Evolutionary conservation across 2,329 filamentous ascomycete species (phyloP).

Genomic region (Claviceps purpurea): DNA sequence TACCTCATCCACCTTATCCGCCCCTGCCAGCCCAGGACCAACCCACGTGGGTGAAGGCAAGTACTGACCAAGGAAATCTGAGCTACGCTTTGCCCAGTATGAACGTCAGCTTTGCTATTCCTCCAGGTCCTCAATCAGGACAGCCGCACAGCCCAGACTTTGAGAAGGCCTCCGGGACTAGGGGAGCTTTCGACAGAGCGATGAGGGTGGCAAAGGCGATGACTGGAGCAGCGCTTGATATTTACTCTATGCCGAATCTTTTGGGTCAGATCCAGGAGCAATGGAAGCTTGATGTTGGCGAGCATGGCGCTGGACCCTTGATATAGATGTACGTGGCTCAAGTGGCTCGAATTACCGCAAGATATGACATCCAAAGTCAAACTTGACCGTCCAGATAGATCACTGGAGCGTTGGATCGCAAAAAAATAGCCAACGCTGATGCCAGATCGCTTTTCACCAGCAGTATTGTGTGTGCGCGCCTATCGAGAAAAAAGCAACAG

Average conservation of each 20-base stretch:
- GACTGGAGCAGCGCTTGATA: conserved; percentile 33
- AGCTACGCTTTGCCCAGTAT: conserved; percentile 44
- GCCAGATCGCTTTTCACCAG: no score
- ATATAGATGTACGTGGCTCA: not conserved
- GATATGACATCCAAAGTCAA: no score
- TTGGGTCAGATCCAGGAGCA: conserved; percentile 23
- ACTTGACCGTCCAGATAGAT: no score
- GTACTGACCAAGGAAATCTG: conserved; percentile 46
- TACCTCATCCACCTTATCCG: conserved; percentile 21
- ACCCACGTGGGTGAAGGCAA: conserved; percentile 21
- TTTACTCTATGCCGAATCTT: conserved; percentile 28
- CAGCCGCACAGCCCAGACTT: conserved; percentile 42
- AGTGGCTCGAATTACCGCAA: not conserved
- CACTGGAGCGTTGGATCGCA: no score
- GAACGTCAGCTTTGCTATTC: conserved; percentile 37
- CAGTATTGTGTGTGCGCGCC: no score
- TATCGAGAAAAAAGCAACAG: no score
- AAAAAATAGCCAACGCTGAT: no score
- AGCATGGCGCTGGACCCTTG: not conserved
- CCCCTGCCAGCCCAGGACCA: conserved; percentile 22
- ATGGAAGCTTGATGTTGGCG: conserved; percentile 4
- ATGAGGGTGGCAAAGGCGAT: conserved; percentile 34
- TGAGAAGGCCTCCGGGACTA: conserved; percentile 34
- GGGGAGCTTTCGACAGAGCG: conserved; percentile 26
- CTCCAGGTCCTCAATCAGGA: conserved; percentile 16